Evolutionary conservation across 371 early-diverging fungal species (phyloP).

Genomic region (Mycotypha africana): DNA sequence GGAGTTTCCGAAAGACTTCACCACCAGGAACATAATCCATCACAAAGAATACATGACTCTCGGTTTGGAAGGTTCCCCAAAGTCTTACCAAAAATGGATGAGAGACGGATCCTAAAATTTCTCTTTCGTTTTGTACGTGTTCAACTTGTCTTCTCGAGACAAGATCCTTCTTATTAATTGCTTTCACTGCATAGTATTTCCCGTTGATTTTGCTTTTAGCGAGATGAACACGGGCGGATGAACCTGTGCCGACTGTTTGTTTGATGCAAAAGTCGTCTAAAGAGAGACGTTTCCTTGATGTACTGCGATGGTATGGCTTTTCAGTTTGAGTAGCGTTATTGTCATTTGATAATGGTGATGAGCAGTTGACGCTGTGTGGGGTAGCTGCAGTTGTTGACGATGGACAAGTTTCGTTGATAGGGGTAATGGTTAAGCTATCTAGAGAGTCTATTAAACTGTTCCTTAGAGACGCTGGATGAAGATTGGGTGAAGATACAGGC

Average conservation of each 20-base stretch:
- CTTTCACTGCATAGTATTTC: conserved; percentile 81
- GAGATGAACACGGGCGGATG: conserved; percentile 64
- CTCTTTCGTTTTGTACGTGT: conserved; percentile 84
- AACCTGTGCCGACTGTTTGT: conserved; percentile 64
- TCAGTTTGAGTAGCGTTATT: background rate
- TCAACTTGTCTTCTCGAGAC: conserved; percentile 89
- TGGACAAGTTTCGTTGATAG: background rate
- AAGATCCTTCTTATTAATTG: conserved; percentile 87
- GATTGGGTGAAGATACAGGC: conserved; percentile 5
- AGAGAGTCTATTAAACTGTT: background rate
- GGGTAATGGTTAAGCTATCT: background rate
- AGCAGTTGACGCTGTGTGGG: background rate
- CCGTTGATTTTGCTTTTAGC: conserved; percentile 33
- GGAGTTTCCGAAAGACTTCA: conserved; percentile 77
- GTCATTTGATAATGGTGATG: background rate
- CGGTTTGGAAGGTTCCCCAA: conserved; percentile 86
- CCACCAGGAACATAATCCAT: conserved; percentile 98
- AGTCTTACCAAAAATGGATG: conserved; percentile 91
- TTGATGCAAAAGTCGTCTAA: conserved; percentile 10
- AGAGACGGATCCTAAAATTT: conserved; percentile 70
- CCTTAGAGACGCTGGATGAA: conserved; percentile 1
- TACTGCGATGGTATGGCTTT: background rate
- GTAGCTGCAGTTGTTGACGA: background rate
- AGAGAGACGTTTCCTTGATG: background rate
- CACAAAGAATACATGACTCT: conserved; percentile 83